Conservation (phyloP, 495 filamentous ascomycete genomes). For the Corynascus novoguineensis region DNA sequence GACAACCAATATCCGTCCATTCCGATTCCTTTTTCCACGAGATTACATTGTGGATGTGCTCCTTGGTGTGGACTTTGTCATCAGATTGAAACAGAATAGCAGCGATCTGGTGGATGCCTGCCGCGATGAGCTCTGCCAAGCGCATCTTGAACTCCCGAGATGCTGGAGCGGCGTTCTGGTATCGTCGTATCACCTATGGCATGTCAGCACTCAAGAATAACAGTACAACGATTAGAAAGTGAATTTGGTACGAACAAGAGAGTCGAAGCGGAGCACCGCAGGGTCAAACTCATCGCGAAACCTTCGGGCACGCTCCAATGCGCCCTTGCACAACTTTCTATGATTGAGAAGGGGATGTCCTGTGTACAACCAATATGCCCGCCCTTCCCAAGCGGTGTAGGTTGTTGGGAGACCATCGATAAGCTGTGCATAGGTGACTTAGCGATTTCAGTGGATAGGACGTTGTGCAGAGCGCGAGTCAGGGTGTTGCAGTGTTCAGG, state of each 20-base stretch:
- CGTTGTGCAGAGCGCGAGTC: background rate
- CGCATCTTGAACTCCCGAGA: constrained; percentile 11
- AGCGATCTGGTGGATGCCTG: constrained; percentile 3
- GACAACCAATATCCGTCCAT: background rate
- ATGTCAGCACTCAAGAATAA: background rate
- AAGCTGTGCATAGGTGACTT: constrained; percentile 1
- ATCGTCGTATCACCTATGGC: background rate
- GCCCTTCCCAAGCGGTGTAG: background rate
- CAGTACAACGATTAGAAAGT: too few species aligned
- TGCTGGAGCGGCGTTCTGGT: background rate
- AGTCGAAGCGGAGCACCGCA: background rate
- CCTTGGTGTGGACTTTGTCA: constrained; percentile 8
- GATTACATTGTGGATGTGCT: background rate
- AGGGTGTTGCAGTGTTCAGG: background rate
- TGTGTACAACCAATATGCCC: background rate
- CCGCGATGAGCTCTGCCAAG: constrained; percentile 3
- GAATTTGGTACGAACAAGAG: background rate
- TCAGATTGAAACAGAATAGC: background rate
- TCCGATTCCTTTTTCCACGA: constrained; percentile 1
- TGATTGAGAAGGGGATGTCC: constrained; percentile 3
- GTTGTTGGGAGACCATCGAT: constrained; percentile 5
- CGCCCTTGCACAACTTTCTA: background rate
- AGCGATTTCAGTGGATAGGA: constrained; percentile 1
- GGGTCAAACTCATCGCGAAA: constrained; percentile 2
- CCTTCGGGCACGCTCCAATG: background rate